A percentile compares a stretch with the other conserved stretches of the same genome.
Conservation (phyloP, 1,284 basidiomycete genomes). For the Melanopsichium pennsylvanicum region DNA sequence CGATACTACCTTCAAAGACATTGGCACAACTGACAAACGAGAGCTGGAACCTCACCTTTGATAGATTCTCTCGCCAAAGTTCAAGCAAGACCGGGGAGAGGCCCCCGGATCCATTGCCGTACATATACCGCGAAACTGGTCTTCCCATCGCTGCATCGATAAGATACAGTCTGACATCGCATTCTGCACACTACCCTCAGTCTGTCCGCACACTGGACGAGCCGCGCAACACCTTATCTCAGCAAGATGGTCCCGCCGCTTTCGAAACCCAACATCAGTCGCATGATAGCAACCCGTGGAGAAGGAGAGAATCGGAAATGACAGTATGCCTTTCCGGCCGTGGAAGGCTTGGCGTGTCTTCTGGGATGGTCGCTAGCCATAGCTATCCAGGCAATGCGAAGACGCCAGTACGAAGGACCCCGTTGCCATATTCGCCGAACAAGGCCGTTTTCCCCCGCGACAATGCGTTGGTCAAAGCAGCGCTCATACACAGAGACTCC, state of each 20-base stretch:
- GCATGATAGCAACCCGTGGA: conserved; percentile 12
- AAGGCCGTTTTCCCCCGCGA: background rate
- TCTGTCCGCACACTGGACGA: no score
- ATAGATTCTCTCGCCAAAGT: background rate
- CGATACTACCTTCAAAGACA: background rate
- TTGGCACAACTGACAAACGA: conserved; percentile 12
- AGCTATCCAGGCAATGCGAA: conserved; percentile 12
- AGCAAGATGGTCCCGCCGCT: no score
- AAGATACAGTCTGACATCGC: background rate
- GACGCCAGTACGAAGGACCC: conserved; percentile 6
- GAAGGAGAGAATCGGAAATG: conserved; percentile 7
- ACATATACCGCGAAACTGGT: conserved; percentile 14
- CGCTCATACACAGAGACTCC: background rate
- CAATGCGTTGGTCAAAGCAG: background rate
- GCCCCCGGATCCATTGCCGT: background rate
- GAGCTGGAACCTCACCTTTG: conserved; percentile 19
- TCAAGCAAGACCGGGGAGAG: background rate
- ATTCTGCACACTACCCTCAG: background rate
- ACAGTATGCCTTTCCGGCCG: background rate
- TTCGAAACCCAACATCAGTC: background rate
- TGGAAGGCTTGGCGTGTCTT: background rate
- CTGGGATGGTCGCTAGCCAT: conserved; percentile 8
- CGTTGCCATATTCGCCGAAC: conserved; percentile 6
- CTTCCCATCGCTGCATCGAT: conserved; percentile 21
- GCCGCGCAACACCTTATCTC: no score